Base-by-base conservation (phyloP, 306 rosid species). In the Cercis canadensis region DNA sequence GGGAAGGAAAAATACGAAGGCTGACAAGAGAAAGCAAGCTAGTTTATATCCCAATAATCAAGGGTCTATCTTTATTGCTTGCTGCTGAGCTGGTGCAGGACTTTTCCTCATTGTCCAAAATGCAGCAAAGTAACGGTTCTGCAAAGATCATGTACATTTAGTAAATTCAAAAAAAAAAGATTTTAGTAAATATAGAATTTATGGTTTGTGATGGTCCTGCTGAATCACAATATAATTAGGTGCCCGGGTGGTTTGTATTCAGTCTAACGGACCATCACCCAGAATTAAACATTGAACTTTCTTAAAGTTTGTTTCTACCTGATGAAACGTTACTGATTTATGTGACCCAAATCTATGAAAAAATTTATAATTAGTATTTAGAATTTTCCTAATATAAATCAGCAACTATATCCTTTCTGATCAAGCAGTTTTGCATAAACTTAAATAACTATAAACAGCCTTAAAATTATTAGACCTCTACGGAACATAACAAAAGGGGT, bases 21-120 rank as follows among this genome's bases (percentile, higher is more conserved):
- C 54, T 33, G 14, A 13, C 6, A 69, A 65, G 64, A 49, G 18
- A 70, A 64, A 57, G 39, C 7, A 17, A 39, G 41, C 18, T 39
- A 34, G 24, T 54, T 52, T 37, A 36, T 45, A 59, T 65, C 41
- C 21, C 62, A 53, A 44, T 10, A 76, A 16, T 67, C 8, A 11
- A 24, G 6, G 7, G 11, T 43, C 33, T 19, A 8, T 18, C 13
- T 37, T 57, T 18, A 19, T 77, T 71, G 63, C 77, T 56, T 52
- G 80, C 82, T 69, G 62, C 70, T 11, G 52, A 7, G 24, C 51
- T 10, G 78, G 18, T 19, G 83, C 58, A 7, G 90, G 54, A 61
- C 65, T 83, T 78, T 94, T 90, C 71, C 96, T 88, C 91, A 87
- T 80, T 2, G 96, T 87, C 97, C 98, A 94, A 75, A 94, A 90